Base-by-base conservation (phyloP, 345 rosid species). In the Moricandia arvensis region DNA sequence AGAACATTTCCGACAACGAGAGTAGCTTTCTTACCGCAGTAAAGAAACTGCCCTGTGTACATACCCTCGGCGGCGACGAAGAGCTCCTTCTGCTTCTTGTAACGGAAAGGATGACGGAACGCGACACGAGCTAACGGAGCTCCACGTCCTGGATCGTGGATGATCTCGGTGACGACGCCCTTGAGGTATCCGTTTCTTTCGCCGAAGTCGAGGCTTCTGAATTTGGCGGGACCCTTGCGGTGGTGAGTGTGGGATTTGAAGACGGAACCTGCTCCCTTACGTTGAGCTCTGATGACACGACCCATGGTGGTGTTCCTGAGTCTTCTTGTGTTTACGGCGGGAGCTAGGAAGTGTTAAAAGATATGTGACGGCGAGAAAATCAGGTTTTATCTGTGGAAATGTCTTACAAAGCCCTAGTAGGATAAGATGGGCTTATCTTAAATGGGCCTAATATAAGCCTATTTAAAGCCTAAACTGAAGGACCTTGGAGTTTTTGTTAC, bases 201-300 rank as follows among this genome's bases (percentile, higher is more conserved):
- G 53, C 53, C 53, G 8, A 45, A 45, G 3, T 45, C 53, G 53
- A 45, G 53, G 53, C 53, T 45, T 0, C 53, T 45, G 53, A 45
- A 45, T 45, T 45, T 45, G 53, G 53, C 90, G 0, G 94, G 87
- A 2, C 94, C 93, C 79, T 89, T 89, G 29, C 94, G 87, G 82
- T 87, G 91, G 82, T 89, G 91, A 26, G 90, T 87, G 80, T 89
- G 91, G 13, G 94, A 80, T 77, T 85, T 87, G 89, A 89, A 89
- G 74, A 89, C 88, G 26, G 91, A 87, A 5, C 91, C 94, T 0
- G 91, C 87, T 55, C 94, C 94, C 80, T 89, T 89, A 72, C 90
- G 83, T 68, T 87, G 91, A 24, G 89, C 91, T 62, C 94, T 83
- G 69, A 89, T 89, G 3, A 89, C 94, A 21, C 91, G 84, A 66